Base-by-base conservation (phyloP, 805 yeast genomes). In the Lipomyces oligophaga region DNA sequence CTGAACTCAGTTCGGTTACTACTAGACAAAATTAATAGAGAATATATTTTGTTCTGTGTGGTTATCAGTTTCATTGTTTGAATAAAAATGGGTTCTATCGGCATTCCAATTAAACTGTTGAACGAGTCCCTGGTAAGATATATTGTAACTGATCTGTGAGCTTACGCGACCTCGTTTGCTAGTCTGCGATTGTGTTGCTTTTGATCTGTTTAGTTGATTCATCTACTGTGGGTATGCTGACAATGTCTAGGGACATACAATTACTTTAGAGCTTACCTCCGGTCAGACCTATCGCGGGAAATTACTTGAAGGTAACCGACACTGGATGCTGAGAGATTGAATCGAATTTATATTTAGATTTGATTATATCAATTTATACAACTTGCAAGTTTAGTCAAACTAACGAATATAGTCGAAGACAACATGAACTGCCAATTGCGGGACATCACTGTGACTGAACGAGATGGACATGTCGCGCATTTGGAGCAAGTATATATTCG, bases 231-330 rank as follows among this genome's bases (percentile, higher is more conserved):
- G n/a, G n/a, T 6, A n/a, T n/a, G 16, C 16, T 31, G 16, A 7
- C 33, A 5, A 15, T 21, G 26, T 28, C 1, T 75, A 82, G 72
- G 96, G 97, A 38, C 97, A 90, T 62, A 70, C 80, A 2, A 80
- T 90, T 6, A 79, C 94, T 1, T 64, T 90, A 15, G 98, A 90
- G 64, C 76, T 90, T 42, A 77, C 78, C 21, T 80, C 88, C 0
- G 97, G 97, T 1, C 89, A 84, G 54, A 78, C 84, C 0, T 90
- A 90, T 62, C 73, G 95, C 30, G 98, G 98, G 1, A 87, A 83
- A 62, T 74, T 90, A 37, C 63, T 83, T 3, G 96, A 84, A 60
- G 81, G 83, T 65, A 44, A 24, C n/a, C n/a, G n/a, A n/a, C n/a
- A n/a, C n/a, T n/a, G n/a, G 57, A 34, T 18, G 5, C n/a, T n/a